These are phyloP conservation scores for Rhizoctonia solani DNA, from an alignment of 1,284 basidiomycete species.

Conservation along the genomic window DNA sequence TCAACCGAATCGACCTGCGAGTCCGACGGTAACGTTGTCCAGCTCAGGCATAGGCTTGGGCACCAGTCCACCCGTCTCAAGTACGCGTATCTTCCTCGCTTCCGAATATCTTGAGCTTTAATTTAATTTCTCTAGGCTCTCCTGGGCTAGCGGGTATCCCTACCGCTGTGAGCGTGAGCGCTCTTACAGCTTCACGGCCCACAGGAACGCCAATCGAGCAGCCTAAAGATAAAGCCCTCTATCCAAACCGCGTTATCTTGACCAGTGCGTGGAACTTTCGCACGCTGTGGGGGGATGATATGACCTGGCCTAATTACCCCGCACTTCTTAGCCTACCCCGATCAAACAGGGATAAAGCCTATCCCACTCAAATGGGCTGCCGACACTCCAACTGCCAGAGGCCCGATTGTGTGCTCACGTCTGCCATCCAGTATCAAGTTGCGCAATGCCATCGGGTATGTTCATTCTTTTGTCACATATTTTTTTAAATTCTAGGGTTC, in stretches of 20 bases:
- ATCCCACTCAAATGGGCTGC: slow-evolving; percentile 85
- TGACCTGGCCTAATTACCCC: slow-evolving; percentile 5
- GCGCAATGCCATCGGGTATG: slow-evolving; percentile 82
- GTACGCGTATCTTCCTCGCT: slow-evolving; percentile 33
- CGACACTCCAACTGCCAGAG: slow-evolving; percentile 64
- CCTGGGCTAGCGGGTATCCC: slow-evolving; percentile 44
- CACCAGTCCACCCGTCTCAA: slow-evolving; percentile 10
- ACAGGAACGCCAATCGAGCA: slow-evolving; percentile 57
- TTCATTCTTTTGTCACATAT: background rate
- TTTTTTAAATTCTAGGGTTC: slow-evolving; percentile 11
- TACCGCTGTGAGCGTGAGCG: slow-evolving; percentile 41
- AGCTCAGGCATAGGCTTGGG: slow-evolving; percentile 31
- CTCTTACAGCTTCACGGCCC: slow-evolving; percentile 30
- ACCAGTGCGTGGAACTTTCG: slow-evolving; percentile 58
- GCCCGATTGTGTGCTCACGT: slow-evolving; percentile 89
- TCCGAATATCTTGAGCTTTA: background rate
- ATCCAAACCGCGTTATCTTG: slow-evolving; percentile 77
- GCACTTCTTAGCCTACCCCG: slow-evolving; percentile 61
- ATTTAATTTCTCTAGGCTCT: slow-evolving; percentile 39
- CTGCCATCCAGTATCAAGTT: slow-evolving; percentile 83
- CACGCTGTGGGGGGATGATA: slow-evolving; percentile 6
- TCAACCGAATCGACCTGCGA: slow-evolving; percentile 36
- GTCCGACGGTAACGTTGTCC: slow-evolving; percentile 32
- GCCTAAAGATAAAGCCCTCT: slow-evolving; percentile 65
- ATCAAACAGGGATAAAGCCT: slow-evolving; percentile 75